Conservation (phyloP, 345 rosid genomes). For the Xanthoceras sorbifolium region DNA sequence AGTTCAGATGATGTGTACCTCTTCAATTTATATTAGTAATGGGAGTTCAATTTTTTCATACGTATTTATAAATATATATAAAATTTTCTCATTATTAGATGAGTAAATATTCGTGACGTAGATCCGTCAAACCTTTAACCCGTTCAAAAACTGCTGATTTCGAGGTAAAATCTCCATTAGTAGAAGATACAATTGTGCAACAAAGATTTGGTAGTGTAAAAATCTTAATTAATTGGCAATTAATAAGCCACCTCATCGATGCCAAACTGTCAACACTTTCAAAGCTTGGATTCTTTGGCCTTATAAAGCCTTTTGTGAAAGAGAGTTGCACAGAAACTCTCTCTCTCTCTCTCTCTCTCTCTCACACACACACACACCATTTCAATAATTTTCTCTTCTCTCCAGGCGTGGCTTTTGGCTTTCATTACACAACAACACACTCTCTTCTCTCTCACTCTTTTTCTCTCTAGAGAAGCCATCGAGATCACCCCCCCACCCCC, state of each 20-base stretch:
- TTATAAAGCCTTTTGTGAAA: constrained; percentile 36
- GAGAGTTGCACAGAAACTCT: constrained; percentile 13
- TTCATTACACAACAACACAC: constrained; percentile 42
- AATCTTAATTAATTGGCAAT: constrained; percentile 19
- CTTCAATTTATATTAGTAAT: no score
- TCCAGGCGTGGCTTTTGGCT: constrained; percentile 62
- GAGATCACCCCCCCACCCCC: constrained; percentile 25
- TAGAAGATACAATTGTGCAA: no score
- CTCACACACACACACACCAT: no score
- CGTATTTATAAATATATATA: no score
- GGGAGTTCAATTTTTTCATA: no score
- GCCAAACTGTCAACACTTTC: constrained; percentile 34
- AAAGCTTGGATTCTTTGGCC: constrained; percentile 21
- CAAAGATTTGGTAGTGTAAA: no score
- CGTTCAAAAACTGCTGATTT: no score
- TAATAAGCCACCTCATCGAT: constrained; percentile 32
- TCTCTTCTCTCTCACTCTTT: constrained; percentile 19
- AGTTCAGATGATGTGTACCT: no score
- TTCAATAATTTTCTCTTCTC: constrained; percentile 28
- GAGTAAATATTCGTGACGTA: no score
- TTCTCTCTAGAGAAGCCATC: constrained; percentile 26
- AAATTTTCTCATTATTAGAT: no score
- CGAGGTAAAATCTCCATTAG: no score
- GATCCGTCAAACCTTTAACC: no score
- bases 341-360: constrained; percentile 19